phyloP scores from a whole-genome alignment of 1,139 yeast species.

The Pneumocystis sp. region DNA sequence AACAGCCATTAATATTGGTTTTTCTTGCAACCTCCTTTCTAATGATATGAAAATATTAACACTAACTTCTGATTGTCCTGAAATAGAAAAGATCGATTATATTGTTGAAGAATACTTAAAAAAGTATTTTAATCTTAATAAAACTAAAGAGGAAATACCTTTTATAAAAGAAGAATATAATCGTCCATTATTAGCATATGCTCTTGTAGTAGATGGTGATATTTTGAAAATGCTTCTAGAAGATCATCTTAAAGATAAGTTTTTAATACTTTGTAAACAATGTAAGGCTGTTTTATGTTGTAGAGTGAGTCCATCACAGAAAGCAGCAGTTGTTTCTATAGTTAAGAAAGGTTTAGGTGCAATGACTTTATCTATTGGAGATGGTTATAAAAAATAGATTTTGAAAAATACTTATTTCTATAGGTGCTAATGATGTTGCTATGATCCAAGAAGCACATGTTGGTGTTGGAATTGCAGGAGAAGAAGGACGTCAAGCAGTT shows the following conservation, averaged over 20 bases:
- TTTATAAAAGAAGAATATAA: slow-evolving; percentile 55
- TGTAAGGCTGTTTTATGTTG: slow-evolving; percentile 91
- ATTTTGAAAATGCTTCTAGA: slow-evolving; percentile 62
- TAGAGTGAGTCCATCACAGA: slow-evolving; percentile 93
- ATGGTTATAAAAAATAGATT: slow-evolving; percentile 21
- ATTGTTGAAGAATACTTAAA: slow-evolving; percentile 46
- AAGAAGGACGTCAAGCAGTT: slow-evolving; percentile 95
- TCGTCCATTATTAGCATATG: slow-evolving; percentile 64
- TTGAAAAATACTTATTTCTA: neutral
- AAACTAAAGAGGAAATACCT: slow-evolving; percentile 43
- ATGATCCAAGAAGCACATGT: slow-evolving; percentile 98
- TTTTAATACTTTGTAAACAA: slow-evolving; percentile 74
- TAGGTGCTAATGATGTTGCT: slow-evolving; percentile 92
- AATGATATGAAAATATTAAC: slow-evolving; percentile 78
- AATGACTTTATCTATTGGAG: slow-evolving; percentile 89
- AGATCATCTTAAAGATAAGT: slow-evolving; percentile 43
- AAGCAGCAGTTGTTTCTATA: slow-evolving; percentile 85
- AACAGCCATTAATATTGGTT: slow-evolving; percentile 95
- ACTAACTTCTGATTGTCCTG: slow-evolving; percentile 35
- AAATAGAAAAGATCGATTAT: slow-evolving; percentile 35
- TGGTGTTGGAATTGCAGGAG: slow-evolving; percentile 97
- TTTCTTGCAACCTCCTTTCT: slow-evolving; percentile 78
- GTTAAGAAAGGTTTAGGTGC: slow-evolving; percentile 70
- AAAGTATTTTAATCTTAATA: slow-evolving; percentile 49
- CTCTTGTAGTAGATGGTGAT: slow-evolving; percentile 85